A percentile compares a stretch with the other conserved stretches of the same genome.
Evolutionary conservation across 306 rosid species (phyloP).

Genomic region (Argentina anserina): DNA sequence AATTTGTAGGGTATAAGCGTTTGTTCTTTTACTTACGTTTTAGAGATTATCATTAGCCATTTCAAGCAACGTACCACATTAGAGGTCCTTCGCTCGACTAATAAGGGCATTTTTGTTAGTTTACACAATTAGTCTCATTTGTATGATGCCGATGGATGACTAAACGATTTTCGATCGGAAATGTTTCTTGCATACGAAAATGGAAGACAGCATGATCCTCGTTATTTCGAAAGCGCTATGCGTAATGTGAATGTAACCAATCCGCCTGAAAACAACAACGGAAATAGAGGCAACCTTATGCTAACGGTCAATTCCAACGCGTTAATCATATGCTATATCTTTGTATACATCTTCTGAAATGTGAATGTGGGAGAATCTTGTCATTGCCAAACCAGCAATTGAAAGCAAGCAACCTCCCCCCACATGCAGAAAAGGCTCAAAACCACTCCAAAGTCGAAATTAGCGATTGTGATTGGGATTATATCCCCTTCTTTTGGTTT

Average conservation of each 20-base stretch:
- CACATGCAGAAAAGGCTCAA: conserved; percentile 37
- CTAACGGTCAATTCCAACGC: conserved; percentile 8
- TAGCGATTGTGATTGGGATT: conserved; percentile 29
- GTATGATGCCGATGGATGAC: background rate
- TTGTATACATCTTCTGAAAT: background rate
- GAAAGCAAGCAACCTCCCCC: conserved; percentile 25
- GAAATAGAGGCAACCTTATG: background rate
- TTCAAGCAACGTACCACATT: background rate
- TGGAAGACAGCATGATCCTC: background rate
- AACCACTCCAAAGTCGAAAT: conserved; percentile 19
- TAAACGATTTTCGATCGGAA: background rate
- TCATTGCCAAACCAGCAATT: conserved; percentile 10
- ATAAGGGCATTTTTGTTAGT: background rate
- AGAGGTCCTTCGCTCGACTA: background rate
- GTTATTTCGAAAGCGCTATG: background rate
- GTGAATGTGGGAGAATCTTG: background rate
- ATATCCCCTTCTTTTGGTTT: conserved; percentile 2
- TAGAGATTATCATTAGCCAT: no score
- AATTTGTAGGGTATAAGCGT: background rate
- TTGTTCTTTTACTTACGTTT: background rate
- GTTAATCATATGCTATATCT: background rate
- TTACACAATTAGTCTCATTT: background rate
- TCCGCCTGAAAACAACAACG: background rate
- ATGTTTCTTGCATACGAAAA: background rate
- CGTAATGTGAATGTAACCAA: background rate